Conservation (phyloP, 768 basidiomycete genomes). For the Pleurotus tuoliensis region DNA sequence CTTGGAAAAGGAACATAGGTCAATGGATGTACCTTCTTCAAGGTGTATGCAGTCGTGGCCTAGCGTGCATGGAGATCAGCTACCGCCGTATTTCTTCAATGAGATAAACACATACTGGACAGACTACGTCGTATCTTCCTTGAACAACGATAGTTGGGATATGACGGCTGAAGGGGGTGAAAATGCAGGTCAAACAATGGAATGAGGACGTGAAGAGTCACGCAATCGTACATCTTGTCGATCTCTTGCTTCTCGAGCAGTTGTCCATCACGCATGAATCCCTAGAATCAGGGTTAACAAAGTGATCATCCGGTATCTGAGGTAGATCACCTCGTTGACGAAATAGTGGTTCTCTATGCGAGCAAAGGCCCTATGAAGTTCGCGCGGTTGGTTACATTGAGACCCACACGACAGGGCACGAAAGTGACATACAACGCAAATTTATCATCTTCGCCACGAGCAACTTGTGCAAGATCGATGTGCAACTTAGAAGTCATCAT, state of each 20-base stretch:
- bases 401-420: not conserved
- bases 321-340: slow-evolving; percentile 58
- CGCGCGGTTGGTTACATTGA: not conserved
- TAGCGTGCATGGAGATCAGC: slow-evolving; percentile 19
- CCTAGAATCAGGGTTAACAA: slow-evolving; percentile 33
- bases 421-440: slow-evolving; percentile 62
- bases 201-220: too few relatives aligned
- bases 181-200: not conserved
- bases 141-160: slow-evolving; percentile 82
- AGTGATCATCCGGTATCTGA: not conserved
- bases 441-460: slow-evolving; percentile 63
- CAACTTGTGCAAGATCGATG: slow-evolving; percentile 65
- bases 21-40: slow-evolving; percentile 54
- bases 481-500: slow-evolving; percentile 79
- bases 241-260: slow-evolving; percentile 80
- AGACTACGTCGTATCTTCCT: slow-evolving; percentile 87
- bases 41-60: slow-evolving; percentile 75
- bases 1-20: not conserved
- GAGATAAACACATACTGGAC: slow-evolving; percentile 52
- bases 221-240: slow-evolving; percentile 70
- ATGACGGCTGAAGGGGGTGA: slow-evolving; percentile 59
- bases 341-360: slow-evolving; percentile 92
- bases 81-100: not conserved
- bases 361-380: slow-evolving; percentile 67
- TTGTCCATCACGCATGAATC: slow-evolving; percentile 87